Evolutionary conservation across 331 rosid species (phyloP).

Genomic region (Malus hybrid): DNA sequence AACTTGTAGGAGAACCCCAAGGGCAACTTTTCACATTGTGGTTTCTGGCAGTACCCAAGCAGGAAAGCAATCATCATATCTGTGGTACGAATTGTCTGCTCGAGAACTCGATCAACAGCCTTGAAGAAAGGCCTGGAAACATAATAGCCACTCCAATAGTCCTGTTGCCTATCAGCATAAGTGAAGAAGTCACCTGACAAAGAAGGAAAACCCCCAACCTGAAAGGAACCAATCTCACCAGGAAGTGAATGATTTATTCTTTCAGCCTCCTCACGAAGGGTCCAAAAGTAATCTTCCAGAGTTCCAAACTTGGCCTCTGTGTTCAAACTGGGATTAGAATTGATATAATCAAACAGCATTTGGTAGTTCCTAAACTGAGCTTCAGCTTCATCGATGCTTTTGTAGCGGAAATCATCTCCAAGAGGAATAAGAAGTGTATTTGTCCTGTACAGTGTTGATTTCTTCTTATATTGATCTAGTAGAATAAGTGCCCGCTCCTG

Average conservation of each 20-base stretch:
- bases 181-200: slow-evolving; percentile 97
- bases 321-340: slow-evolving; percentile 76
- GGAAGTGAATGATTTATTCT: slow-evolving; percentile 66
- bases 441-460: slow-evolving; percentile 82
- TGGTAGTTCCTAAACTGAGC: slow-evolving; percentile 90
- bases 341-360: slow-evolving; percentile 74
- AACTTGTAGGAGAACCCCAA: too few species aligned
- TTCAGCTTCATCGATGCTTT: slow-evolving; percentile 78
- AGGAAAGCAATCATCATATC: too few species aligned
- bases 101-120: slow-evolving; percentile 9
- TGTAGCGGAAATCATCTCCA: slow-evolving; percentile 95
- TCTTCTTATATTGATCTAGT: slow-evolving; percentile 91
- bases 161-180: slow-evolving; percentile 86
- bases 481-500: slow-evolving; percentile 65
- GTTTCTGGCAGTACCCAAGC: too few species aligned
- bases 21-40: too few species aligned
- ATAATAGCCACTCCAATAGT: slow-evolving; percentile 99
- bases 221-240: slow-evolving; percentile 74
- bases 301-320: slow-evolving; percentile 87
- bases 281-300: slow-evolving; percentile 79
- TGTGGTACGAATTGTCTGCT: too few species aligned
- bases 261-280: slow-evolving; percentile 77
- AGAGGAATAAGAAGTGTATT: slow-evolving; percentile 93
- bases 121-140: slow-evolving; percentile 96
- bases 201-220: slow-evolving; percentile 89